These are phyloP conservation scores for Cardamine chenopodiifolia DNA, from an alignment of 345 rosid genomes.

Conservation along the genomic window DNA sequence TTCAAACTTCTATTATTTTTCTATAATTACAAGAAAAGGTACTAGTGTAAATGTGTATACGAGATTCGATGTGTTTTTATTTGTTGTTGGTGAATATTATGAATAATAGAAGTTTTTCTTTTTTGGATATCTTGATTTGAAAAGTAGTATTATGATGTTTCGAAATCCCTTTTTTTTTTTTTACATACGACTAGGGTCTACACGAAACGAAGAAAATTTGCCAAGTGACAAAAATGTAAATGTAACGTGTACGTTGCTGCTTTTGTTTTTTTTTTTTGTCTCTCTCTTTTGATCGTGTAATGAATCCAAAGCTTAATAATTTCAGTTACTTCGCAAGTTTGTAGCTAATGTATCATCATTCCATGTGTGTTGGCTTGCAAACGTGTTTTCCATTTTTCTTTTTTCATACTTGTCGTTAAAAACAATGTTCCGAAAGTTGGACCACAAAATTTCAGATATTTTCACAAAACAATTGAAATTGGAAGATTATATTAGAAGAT, in stretches of 20 bases:
- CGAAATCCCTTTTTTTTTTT: not conserved
- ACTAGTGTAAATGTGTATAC: not conserved
- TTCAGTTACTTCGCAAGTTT: constrained; percentile 19
- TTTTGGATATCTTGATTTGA: not conserved
- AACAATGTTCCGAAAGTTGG: not conserved
- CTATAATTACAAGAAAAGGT: not conserved
- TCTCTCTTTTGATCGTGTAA: constrained; percentile 9
- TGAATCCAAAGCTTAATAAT: not conserved
- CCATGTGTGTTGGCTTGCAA: not conserved
- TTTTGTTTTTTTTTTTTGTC: not conserved
- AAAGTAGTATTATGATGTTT: not conserved
- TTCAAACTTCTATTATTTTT: not conserved
- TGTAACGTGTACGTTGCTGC: constrained; percentile 6
- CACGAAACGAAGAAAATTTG: not conserved
- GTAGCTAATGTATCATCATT: not conserved
- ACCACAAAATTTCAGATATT: not conserved
- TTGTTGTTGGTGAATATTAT: not conserved
- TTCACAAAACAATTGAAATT: not conserved
- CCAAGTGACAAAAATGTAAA: not conserved
- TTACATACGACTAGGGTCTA: not conserved
- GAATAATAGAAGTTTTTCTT: not conserved
- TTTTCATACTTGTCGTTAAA: not conserved
- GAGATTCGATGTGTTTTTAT: not conserved
- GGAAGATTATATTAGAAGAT: not conserved
- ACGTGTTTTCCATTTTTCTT: not conserved